Evolutionary conservation across 495 filamentous ascomycete species (phyloP).

Genomic region (Schizothecium vesticola): DNA sequence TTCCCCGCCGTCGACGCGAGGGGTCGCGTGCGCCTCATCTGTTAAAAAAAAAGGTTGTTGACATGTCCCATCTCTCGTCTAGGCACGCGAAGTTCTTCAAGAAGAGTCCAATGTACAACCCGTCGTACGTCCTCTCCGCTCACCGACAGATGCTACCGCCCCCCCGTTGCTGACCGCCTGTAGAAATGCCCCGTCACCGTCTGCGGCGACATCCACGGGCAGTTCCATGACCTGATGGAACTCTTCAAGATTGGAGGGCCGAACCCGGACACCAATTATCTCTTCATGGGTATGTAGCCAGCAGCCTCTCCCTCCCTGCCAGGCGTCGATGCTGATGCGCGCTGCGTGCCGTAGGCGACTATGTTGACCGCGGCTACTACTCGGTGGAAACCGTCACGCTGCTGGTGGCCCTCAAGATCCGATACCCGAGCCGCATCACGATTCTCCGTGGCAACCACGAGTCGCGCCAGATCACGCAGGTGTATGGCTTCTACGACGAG

Average conservation of each 20-base stretch:
- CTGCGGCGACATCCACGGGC: constrained; percentile 89
- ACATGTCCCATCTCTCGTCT: constrained; percentile 13
- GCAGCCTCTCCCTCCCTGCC: background rate
- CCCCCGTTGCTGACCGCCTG: constrained; percentile 9
- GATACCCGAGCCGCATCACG: constrained; percentile 93
- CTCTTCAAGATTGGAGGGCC: constrained; percentile 89
- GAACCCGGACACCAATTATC: constrained; percentile 90
- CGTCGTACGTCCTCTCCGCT: constrained; percentile 63
- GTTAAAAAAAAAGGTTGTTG: background rate
- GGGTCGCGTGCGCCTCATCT: constrained; percentile 17
- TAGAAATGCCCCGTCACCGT: constrained; percentile 94
- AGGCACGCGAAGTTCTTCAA: constrained; percentile 95
- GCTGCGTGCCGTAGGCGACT: constrained; percentile 60
- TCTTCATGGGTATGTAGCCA: constrained; percentile 75
- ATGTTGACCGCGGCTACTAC: constrained; percentile 95
- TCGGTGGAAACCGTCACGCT: constrained; percentile 94
- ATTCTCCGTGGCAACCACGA: constrained; percentile 97
- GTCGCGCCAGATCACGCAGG: constrained; percentile 94
- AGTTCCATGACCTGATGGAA: constrained; percentile 94
- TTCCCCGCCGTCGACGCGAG: background rate
- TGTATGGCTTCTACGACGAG: constrained; percentile 98
- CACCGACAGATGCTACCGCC: background rate
- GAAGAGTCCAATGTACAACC: constrained; percentile 98
- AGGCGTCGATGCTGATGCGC: constrained; percentile 12
- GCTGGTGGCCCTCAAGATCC: constrained; percentile 89